These are phyloP conservation scores for Russula griseocarnosa DNA, from an alignment of 768 basidiomycete genomes.

Conservation along the genomic window DNA sequence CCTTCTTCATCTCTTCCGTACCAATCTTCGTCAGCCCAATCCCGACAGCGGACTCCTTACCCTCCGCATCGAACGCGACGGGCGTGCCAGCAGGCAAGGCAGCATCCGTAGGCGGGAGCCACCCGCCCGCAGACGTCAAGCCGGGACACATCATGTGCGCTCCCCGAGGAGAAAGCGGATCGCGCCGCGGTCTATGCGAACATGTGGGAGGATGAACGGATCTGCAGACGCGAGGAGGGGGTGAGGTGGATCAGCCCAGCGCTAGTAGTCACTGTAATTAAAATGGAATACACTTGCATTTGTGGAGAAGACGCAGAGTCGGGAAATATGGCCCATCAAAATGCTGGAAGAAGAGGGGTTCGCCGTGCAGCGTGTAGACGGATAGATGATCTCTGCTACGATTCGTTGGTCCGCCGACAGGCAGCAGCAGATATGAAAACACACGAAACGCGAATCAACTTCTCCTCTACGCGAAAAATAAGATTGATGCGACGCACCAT, in stretches of 20 bases:
- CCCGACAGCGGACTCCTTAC: constrained; percentile 87
- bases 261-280: too few species aligned
- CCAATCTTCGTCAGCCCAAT: constrained; percentile 77
- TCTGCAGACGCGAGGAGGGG: constrained; percentile 45
- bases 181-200: constrained; percentile 91
- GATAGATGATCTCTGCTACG: constrained; percentile 93
- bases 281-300: constrained; percentile 52
- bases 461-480: background rate
- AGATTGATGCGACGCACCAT: constrained; percentile 56
- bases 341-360: constrained; percentile 93
- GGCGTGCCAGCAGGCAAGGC: constrained; percentile 65
- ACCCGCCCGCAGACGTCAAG: constrained; percentile 86
- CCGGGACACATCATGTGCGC: constrained; percentile 98
- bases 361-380: constrained; percentile 82
- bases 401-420: background rate
- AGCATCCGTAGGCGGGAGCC: constrained; percentile 68
- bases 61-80: constrained; percentile 94
- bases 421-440: too few species aligned
- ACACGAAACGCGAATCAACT: constrained; percentile 5
- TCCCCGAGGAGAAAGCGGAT: constrained; percentile 95
- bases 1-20: constrained; percentile 83
- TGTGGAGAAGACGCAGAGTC: constrained; percentile 83
- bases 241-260: too few species aligned
- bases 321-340: constrained; percentile 92
- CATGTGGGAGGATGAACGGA: constrained; percentile 83